Evolutionary conservation across 495 filamentous ascomycete genomes (phyloP), one percentile per base, ranked within the genome.

Genomic region (Ramalina peruviana): DNA sequence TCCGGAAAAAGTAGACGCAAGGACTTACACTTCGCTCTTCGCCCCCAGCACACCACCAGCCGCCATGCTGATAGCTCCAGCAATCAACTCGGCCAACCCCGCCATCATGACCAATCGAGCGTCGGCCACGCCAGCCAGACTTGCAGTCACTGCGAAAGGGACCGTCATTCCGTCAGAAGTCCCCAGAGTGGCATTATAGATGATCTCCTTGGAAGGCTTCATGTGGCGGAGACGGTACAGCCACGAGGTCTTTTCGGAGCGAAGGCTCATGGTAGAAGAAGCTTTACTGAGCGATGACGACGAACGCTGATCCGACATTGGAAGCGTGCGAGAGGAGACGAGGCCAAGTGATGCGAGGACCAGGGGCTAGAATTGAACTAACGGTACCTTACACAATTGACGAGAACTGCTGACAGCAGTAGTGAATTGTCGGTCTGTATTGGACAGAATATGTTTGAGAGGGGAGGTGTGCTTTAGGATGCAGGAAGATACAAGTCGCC

Each of bases 41-140:
- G 84, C 81, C 12, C 82, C 82, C 3, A 92, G 68, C 54, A 79
- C 68, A 23, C 76, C 76, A 44, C 76, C 76, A 36, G 78, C 52
- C 3, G 74, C 75, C 74, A 79, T 79, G 6, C 73, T 76, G 47
- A 79, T 74, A 19, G 74, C 72, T 23, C 76, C 76, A 1, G 75
- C 75, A 50, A 75, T 74, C 20, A 79, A 59, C 56, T 79, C 76
- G 4, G 76, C 76, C 45, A 78, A 56, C 17, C 76, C 76, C 25
- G 73, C 76, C 54, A 74, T 73, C n/a, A 78, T 69, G 6, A 79
- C 76, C 0, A 77, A 67, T 39, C 70, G 70, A 36, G 76, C 75
- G 52, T 75, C 68, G 0, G 71, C 70, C 41, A 76, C 57, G 12
- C 73, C 78, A 6, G 55, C 50, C 17, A 79, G 60, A 25, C 76